A percentile compares a stretch with the other conserved stretches of the same genome.
Conservation (phyloP, 2,329 filamentous ascomycete genomes). For the Ascomycota sp. region DNA sequence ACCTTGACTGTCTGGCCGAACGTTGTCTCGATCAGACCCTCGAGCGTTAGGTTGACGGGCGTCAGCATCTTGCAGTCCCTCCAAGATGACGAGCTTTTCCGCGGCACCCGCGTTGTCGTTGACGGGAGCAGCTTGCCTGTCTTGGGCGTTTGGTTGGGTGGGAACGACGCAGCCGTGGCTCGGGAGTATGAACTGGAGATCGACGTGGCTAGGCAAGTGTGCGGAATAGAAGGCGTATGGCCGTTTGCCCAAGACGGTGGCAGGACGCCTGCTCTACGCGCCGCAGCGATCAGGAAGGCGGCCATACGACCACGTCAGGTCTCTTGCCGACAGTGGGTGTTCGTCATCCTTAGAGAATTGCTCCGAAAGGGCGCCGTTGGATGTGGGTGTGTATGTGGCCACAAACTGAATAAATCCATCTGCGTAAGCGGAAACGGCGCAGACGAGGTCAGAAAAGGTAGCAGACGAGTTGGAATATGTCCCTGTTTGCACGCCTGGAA, state of each 20-base stretch:
- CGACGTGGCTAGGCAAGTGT: constrained; percentile 24
- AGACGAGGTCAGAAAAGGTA: constrained; percentile 33
- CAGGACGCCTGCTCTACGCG: constrained; percentile 31
- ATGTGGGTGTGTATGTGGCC: constrained; percentile 35
- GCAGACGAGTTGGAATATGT: constrained; percentile 32
- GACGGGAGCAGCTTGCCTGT: constrained; percentile 19
- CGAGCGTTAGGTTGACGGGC: too few species aligned
- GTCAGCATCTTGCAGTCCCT: too few species aligned
- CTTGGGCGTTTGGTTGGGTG: constrained; percentile 24
- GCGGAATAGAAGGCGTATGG: constrained; percentile 25
- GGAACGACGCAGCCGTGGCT: constrained; percentile 27
- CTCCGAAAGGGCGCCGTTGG: constrained; percentile 48
- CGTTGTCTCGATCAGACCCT: constrained; percentile 32
- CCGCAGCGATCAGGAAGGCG: constrained; percentile 42
- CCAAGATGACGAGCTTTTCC: too few species aligned
- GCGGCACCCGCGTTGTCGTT: too few species aligned
- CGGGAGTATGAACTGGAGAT: constrained; percentile 28
- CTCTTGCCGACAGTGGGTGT: constrained; percentile 37
- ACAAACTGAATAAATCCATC: constrained; percentile 42
- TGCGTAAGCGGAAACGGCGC: constrained; percentile 35
- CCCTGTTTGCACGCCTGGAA: constrained; percentile 34
- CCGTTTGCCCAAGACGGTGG: constrained; percentile 35
- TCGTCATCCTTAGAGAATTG: constrained; percentile 38
- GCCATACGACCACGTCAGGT: constrained; percentile 60
- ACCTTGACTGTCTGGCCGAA: constrained; percentile 47